Percentiles rank a stretch among this genome's conserved stretches.
phyloP scores from a whole-genome alignment of 2,329 filamentous ascomycete species.

The Colletotrichum musicola region DNA sequence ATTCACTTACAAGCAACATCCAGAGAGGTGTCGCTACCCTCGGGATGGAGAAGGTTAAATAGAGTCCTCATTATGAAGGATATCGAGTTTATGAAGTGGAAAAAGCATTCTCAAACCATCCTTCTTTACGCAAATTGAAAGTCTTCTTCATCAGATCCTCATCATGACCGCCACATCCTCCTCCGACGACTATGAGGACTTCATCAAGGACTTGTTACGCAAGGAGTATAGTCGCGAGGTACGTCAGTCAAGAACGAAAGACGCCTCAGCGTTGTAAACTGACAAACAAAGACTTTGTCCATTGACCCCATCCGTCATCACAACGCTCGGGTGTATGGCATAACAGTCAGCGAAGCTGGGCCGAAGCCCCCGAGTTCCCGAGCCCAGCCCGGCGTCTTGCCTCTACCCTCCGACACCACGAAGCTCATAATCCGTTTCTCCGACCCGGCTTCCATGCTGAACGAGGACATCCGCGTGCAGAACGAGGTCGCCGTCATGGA shows the following conservation, averaged over 20 bases:
- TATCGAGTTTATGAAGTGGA: too few species aligned
- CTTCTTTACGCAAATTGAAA: neutral
- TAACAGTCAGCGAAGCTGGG: neutral
- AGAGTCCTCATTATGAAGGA: neutral
- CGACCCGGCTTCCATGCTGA: neutral
- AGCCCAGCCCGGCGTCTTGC: neutral
- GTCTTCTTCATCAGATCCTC: neutral
- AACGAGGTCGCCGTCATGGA: neutral
- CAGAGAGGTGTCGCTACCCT: neutral
- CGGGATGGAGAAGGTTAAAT: neutral
- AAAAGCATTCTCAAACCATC: neutral
- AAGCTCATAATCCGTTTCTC: neutral
- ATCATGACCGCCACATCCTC: neutral
- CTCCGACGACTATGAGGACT: neutral
- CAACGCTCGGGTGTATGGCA: neutral
- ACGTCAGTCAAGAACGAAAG: neutral
- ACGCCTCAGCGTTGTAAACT: neutral
- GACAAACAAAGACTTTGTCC: neutral
- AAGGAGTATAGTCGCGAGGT: neutral
- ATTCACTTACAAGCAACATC: neutral
- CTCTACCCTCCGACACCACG: neutral
- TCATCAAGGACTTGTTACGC: neutral
- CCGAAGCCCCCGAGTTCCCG: neutral
- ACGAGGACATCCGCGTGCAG: neutral
- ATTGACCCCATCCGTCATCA: neutral